Evolutionary conservation across 1,284 basidiomycete genomes (phyloP), one percentile per base, ranked within the genome.

Genomic region (Boletus mariae): DNA sequence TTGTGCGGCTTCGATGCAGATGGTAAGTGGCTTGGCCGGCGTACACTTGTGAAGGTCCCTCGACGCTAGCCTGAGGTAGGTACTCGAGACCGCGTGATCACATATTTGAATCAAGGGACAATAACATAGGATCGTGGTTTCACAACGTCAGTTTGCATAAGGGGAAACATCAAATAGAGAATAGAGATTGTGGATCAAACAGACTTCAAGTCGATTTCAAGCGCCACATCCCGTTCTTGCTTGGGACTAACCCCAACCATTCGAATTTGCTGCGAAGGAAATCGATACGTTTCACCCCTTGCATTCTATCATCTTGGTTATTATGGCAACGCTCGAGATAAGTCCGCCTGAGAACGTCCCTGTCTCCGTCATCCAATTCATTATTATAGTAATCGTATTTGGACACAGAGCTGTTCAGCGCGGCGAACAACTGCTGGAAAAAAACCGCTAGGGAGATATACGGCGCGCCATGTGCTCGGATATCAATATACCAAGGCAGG

Each of bases 401-500:
- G 17, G 60, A 59, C 45, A 77, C 73, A 2, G 57, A 68, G 23
- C 53, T 63, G 51, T 63, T 57, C 1, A 66, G 51, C 29, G 64
- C 63, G 31, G 61, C 59, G 50, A 72, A 71, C 38, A 79, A 63
- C 38, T 68, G 69, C 50, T 58, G 55, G 53, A 85, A 73, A 29
- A 85, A 66, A 49, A 85, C 82, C 42, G 68, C 68, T 3, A 85
- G 65, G 4, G 80, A 84, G 40, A 84, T 72, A 10, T 80, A 84
- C n/a, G 76, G 63, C 1, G 74, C 72, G 20, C 60, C 61, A 15
- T 69, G 67, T 15, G 71, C 66, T 17, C 62, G 61, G 25, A 82
- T 69, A 50, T 82, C 79, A 62, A 84, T 76, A 61, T 77, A 80
- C 82, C 83, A 84, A 1, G 82, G 83, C 9, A 82, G 64, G 31